phyloP scores from a whole-genome alignment of 1,139 yeast species.

The Keqinozyma sinolaborantium region DNA sequence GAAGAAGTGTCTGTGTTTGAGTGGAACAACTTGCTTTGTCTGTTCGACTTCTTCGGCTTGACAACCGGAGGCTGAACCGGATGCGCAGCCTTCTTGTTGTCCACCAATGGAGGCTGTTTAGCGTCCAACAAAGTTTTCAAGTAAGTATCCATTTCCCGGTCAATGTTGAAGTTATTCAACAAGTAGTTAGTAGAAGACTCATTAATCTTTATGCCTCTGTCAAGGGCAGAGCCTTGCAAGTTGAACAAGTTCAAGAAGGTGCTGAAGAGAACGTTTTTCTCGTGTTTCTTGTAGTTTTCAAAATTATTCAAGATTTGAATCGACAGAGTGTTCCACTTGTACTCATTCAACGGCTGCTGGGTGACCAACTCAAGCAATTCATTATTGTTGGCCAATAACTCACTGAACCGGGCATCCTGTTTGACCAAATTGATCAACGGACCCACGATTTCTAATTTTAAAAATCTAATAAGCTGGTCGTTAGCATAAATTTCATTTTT shows the following conservation, averaged over 20 bases:
- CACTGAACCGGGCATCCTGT: conserved; percentile 49
- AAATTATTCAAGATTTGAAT: conserved; percentile 75
- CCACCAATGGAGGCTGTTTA: conserved; percentile 12
- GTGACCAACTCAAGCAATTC: conserved; percentile 36
- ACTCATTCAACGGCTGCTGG: conserved; percentile 28
- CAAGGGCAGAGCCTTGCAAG: conserved; percentile 45
- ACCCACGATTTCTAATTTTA: conserved; percentile 54
- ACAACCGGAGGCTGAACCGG: conserved; percentile 3
- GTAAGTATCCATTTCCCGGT: conserved; percentile 36
- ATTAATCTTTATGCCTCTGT: conserved; percentile 45
- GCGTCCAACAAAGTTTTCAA: conserved; percentile 30
- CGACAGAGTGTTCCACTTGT: conserved; percentile 72
- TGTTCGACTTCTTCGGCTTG: conserved; percentile 3
- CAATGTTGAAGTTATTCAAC: conserved; percentile 41
- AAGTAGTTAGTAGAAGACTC: conserved; percentile 68
- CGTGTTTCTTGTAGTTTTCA: conserved; percentile 67
- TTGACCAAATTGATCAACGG: conserved; percentile 53
- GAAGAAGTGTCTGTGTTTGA: conserved; percentile 2
- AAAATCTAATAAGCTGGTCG: conserved; percentile 46
- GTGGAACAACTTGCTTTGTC: conserved; percentile 10
- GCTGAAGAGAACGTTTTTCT: conserved; percentile 67
- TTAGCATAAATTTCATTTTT: conserved; percentile 51
- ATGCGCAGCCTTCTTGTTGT: neutral
- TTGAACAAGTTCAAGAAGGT: conserved; percentile 70
- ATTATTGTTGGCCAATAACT: conserved; percentile 37